phyloP scores from a whole-genome alignment of 768 basidiomycete genomes.

The Russula emetica region DNA sequence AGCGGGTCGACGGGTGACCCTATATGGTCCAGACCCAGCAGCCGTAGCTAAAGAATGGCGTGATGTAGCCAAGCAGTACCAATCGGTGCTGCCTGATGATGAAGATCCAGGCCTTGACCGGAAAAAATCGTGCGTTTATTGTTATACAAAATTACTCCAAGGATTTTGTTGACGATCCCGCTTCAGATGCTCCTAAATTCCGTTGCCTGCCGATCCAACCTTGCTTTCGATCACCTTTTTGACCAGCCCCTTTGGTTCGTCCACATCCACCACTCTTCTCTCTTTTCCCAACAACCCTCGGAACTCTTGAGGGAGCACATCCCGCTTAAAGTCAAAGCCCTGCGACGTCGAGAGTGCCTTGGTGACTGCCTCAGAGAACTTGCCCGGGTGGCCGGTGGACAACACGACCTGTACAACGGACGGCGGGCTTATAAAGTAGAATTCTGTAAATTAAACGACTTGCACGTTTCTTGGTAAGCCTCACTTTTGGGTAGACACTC shows the following conservation, averaged over 20 bases:
- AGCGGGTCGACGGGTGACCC: conserved; percentile 1
- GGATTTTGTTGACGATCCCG: neutral
- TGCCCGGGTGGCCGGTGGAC: conserved; percentile 95
- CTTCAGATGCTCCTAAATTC: conserved; percentile 8
- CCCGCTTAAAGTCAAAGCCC: conserved; percentile 70
- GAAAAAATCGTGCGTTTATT: neutral
- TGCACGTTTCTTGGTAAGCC: conserved; percentile 17
- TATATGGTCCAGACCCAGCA: conserved; percentile 8
- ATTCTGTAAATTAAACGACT: neutral
- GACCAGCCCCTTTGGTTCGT: conserved; percentile 65
- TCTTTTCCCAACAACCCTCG: conserved; percentile 71
- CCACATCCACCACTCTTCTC: conserved; percentile 73
- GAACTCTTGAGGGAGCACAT: conserved; percentile 83
- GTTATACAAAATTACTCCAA: neutral
- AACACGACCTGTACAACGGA: conserved; percentile 68
- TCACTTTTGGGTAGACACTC: conserved; percentile 60
- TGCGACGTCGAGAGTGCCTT: conserved; percentile 56
- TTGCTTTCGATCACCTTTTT: conserved; percentile 61
- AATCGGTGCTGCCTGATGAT: conserved; percentile 18
- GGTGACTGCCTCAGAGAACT: conserved; percentile 92
- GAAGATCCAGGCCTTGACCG: conserved; percentile 1
- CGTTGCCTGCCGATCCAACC: conserved; percentile 16
- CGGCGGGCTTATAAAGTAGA: conserved; percentile 40
- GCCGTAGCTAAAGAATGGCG: conserved; percentile 16
- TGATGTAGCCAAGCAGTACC: conserved; percentile 16